phyloP scores from a whole-genome alignment of 345 rosid genomes.

The Syzygium aqueum region DNA sequence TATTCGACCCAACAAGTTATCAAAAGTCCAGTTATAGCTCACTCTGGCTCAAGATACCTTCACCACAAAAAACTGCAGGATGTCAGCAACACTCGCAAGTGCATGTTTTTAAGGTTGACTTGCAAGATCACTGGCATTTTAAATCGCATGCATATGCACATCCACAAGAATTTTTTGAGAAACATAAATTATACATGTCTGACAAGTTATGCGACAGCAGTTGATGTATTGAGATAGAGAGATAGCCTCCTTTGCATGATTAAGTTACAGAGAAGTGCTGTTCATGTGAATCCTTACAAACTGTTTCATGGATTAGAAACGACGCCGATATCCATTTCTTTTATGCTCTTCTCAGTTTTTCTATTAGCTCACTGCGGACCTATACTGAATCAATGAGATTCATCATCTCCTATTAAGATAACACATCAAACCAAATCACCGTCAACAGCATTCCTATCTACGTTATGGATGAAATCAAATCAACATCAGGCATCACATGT shows the following conservation, averaged over 20 bases:
- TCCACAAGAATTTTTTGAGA: background rate
- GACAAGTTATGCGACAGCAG: background rate
- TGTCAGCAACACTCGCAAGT: background rate
- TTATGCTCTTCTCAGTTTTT: background rate
- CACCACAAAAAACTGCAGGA: background rate
- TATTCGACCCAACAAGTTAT: background rate
- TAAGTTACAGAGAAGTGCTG: background rate
- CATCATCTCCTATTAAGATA: background rate
- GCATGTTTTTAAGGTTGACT: background rate
- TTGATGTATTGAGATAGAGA: background rate
- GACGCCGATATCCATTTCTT: background rate
- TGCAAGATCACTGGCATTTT: background rate
- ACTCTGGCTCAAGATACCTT: background rate
- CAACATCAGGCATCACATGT: background rate
- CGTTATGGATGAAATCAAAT: background rate
- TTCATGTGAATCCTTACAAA: background rate
- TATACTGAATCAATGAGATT: background rate
- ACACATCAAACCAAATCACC: background rate
- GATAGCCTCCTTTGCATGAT: background rate
- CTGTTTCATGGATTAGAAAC: background rate
- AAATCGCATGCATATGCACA: background rate
- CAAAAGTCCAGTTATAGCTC: background rate
- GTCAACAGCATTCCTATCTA: background rate
- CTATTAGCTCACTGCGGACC: background rate
- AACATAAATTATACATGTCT: background rate